A percentile compares a stretch with the other conserved stretches of the same genome.
Conservation (phyloP, 2,329 filamentous ascomycete genomes). For the Golovinomyces cichoracearum region DNA sequence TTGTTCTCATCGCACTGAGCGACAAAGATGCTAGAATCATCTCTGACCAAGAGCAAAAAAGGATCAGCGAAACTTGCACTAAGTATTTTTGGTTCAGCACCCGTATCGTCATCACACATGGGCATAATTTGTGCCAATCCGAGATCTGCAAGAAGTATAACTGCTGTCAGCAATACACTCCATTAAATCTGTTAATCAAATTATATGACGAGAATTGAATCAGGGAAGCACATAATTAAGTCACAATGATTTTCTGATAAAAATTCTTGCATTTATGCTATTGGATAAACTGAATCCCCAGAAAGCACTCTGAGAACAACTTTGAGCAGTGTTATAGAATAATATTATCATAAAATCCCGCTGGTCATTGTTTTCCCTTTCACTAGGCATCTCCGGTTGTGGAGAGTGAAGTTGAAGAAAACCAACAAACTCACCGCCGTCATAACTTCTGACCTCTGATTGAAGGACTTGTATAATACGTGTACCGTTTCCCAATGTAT, state of each 20-base stretch:
- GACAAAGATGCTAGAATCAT: slow-evolving; percentile 58
- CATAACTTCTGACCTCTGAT: slow-evolving; percentile 71
- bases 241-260: too few relatives aligned
- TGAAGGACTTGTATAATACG: slow-evolving; percentile 70
- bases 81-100: slow-evolving; percentile 50
- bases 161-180: not conserved
- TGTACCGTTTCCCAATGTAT: slow-evolving; percentile 52
- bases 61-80: slow-evolving; percentile 69
- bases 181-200: too few relatives aligned
- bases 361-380: not conserved
- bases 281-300: slow-evolving; percentile 15
- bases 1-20: slow-evolving; percentile 56
- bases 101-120: slow-evolving; percentile 74
- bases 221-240: not conserved
- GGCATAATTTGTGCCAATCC: slow-evolving; percentile 75
- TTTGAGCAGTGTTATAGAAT: slow-evolving; percentile 1
- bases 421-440: slow-evolving; percentile 38
- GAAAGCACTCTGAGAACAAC: slow-evolving; percentile 13
- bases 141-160: slow-evolving; percentile 32
- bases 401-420: slow-evolving; percentile 5
- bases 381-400: not conserved
- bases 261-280: slow-evolving; percentile 19
- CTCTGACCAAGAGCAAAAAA: slow-evolving; percentile 57
- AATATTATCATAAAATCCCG: slow-evolving; percentile 1
- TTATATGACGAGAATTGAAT: too few relatives aligned